phyloP scores from a whole-genome alignment of 306 rosid species.

The Adenanthera pavonina region DNA sequence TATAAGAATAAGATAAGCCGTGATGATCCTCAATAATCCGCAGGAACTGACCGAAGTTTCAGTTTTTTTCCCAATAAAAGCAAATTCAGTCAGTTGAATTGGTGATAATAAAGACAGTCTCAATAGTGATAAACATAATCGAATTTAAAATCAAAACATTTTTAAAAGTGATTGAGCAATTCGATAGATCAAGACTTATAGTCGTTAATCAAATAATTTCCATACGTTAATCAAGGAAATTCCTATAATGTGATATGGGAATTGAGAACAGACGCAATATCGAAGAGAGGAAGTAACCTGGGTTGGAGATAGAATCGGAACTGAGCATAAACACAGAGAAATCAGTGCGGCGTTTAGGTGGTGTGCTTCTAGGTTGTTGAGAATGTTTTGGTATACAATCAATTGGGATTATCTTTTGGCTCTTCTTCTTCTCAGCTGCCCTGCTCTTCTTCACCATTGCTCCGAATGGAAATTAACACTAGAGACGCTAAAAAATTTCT shows the following conservation, averaged over 20 bases:
- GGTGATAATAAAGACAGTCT: background rate
- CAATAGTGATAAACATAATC: constrained; percentile 3
- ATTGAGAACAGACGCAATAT: background rate
- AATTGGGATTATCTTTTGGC: constrained; percentile 20
- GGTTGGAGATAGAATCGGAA: constrained; percentile 40
- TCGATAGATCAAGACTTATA: background rate
- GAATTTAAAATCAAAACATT: constrained; percentile 8
- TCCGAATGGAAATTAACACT: background rate
- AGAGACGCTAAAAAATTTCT: background rate
- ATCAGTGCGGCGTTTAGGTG: constrained; percentile 56
- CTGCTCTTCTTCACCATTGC: constrained; percentile 59
- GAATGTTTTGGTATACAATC: constrained; percentile 49
- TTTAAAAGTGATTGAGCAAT: constrained; percentile 12
- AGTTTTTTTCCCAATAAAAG: background rate
- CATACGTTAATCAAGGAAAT: constrained; percentile 7
- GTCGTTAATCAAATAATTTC: background rate
- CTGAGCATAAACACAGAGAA: constrained; percentile 41
- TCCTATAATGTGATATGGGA: background rate
- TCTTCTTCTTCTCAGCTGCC: constrained; percentile 26
- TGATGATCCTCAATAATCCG: background rate
- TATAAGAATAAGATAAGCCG: background rate
- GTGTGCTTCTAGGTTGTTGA: constrained; percentile 43
- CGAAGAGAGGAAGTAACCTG: background rate
- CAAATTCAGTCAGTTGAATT: constrained; percentile 18
- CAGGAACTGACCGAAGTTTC: background rate